phyloP scores from a whole-genome alignment of 441 rosid genomes.

The Isatis lusitanica region DNA sequence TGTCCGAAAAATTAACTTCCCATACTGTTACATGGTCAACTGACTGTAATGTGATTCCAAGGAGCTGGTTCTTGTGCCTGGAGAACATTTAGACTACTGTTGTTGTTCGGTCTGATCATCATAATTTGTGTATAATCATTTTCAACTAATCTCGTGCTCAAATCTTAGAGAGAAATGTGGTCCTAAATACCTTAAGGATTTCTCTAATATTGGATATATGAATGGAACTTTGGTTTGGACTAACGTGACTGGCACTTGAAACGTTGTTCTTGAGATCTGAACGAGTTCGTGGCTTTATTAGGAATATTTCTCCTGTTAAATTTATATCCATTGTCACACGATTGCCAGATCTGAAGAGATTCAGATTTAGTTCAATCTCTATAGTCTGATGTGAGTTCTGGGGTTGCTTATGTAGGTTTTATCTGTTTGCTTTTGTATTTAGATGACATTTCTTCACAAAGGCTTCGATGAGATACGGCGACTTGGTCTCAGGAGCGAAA shows the following conservation, averaged over 20 bases:
- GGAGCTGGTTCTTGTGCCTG: not conserved
- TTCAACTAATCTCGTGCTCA: not conserved
- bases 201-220: not conserved
- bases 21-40: slow-evolving; percentile 5
- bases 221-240: slow-evolving; percentile 15
- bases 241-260: slow-evolving; percentile 2
- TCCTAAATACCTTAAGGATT: not conserved
- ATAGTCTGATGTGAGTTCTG: slow-evolving; percentile 10
- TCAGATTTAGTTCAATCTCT: slow-evolving; percentile 8
- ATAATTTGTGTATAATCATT: not conserved
- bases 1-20: not conserved
- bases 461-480: slow-evolving; percentile 96
- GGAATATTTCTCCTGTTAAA: not conserved
- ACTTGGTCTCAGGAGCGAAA: slow-evolving; percentile 83
- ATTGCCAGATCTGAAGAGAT: slow-evolving; percentile 14
- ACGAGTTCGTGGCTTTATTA: slow-evolving; percentile 5
- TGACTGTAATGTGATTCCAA: not conserved
- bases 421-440: slow-evolving; percentile 31
- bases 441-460: slow-evolving; percentile 88
- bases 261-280: slow-evolving; percentile 8
- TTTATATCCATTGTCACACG: not conserved
- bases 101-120: slow-evolving; percentile 2
- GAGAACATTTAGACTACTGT: not conserved
- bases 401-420: slow-evolving; percentile 15
- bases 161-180: slow-evolving; percentile 11